Percentiles rank a stretch among this genome's conserved stretches.
Evolutionary conservation across 352 stramenopile species (phyloP).

Genomic region (Pythium myriotylum): DNA sequence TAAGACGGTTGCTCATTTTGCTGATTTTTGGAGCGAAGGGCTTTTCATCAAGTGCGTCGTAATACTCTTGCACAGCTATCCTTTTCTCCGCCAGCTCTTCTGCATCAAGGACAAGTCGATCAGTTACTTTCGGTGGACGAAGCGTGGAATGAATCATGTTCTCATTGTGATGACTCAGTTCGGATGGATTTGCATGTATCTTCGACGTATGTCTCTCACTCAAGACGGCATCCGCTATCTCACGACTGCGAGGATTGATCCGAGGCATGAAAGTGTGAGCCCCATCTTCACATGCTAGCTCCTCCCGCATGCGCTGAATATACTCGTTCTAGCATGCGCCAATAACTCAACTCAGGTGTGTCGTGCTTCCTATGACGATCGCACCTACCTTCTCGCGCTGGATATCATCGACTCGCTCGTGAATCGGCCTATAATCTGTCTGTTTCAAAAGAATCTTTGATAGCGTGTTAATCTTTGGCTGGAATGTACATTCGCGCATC

Average conservation of each 20-base stretch:
- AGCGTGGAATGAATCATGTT: constrained; percentile 8
- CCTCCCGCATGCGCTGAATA: constrained; percentile 50
- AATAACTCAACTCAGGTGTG: too few species aligned
- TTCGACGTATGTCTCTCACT: constrained; percentile 30
- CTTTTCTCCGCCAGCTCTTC: constrained; percentile 46
- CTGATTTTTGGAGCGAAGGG: constrained; percentile 66
- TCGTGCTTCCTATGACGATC: too few species aligned
- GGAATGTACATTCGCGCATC: constrained; percentile 70
- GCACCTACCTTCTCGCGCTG: constrained; percentile 63
- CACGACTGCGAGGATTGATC: constrained; percentile 71
- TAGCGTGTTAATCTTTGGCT: constrained; percentile 57
- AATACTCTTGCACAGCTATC: constrained; percentile 69
- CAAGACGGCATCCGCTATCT: constrained; percentile 54
- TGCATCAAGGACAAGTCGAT: constrained; percentile 58
- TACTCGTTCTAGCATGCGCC: constrained; percentile 35
- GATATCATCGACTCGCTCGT: constrained; percentile 59
- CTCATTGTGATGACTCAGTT: constrained; percentile 20
- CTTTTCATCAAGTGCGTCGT: constrained; percentile 62
- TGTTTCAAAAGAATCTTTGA: constrained; percentile 43
- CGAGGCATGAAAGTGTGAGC: constrained; percentile 47
- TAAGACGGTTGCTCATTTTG: constrained; percentile 49
- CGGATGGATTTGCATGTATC: constrained; percentile 1
- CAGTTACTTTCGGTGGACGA: constrained; percentile 42
- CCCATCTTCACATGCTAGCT: constrained; percentile 43
- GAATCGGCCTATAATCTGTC: constrained; percentile 68